A percentile compares a stretch with the other conserved stretches of the same genome.
These are phyloP conservation scores for Pyrenochaeta sp. DNA, from an alignment of 2,329 filamentous ascomycete species.

Conservation along the genomic window DNA sequence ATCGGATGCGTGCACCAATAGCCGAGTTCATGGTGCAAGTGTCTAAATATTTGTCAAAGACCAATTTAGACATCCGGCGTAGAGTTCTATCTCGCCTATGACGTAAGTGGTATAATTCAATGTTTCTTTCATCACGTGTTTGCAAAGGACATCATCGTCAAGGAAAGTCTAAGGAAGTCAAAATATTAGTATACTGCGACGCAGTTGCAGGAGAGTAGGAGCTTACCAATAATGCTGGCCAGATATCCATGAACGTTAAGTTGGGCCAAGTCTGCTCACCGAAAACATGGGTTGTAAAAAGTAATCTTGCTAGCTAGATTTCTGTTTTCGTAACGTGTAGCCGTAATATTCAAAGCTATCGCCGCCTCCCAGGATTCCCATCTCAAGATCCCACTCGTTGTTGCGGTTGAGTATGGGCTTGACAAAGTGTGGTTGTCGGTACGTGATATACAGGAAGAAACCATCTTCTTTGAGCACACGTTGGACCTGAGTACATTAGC, in stretches of 20 bases:
- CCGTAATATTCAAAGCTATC: slow-evolving; percentile 18
- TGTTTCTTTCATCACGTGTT: too few relatives aligned
- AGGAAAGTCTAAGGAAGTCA: too few relatives aligned
- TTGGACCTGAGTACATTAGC: slow-evolving; percentile 45
- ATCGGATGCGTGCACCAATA: background rate
- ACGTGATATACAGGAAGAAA: slow-evolving; percentile 59
- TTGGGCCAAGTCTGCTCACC: too few relatives aligned
- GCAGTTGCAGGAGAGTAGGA: too few relatives aligned
- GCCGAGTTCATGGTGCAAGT: slow-evolving; percentile 1
- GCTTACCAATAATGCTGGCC: too few relatives aligned
- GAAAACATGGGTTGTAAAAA: too few relatives aligned
- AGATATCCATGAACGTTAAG: too few relatives aligned
- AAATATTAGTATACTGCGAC: too few relatives aligned
- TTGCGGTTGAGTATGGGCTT: slow-evolving; percentile 34
- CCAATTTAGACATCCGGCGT: background rate
- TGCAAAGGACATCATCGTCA: too few relatives aligned
- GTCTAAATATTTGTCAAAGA: background rate
- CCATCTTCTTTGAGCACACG: slow-evolving; percentile 60
- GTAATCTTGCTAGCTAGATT: background rate
- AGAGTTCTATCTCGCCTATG: background rate
- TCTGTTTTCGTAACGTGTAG: slow-evolving; percentile 8
- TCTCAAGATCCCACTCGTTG: slow-evolving; percentile 32
- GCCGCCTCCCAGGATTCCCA: slow-evolving; percentile 21
- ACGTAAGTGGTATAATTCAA: too few relatives aligned
- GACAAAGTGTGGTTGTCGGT: slow-evolving; percentile 43